Evolutionary conservation across 2,329 filamentous ascomycete species (phyloP), one percentile per base, ranked within the genome.

Genomic region (Ceratocystis huliohia): DNA sequence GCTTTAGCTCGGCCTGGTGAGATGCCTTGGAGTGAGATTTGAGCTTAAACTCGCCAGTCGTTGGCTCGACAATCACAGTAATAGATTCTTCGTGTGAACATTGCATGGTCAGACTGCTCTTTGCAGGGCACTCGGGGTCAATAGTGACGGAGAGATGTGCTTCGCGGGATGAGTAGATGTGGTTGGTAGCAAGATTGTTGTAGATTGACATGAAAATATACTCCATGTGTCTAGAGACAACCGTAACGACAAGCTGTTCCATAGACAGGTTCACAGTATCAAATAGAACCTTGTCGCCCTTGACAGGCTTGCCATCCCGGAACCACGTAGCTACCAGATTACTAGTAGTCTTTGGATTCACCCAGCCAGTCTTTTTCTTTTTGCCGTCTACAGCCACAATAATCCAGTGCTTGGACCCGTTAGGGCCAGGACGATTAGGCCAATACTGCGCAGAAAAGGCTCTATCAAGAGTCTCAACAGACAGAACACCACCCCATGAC

Each of bases 391-490:
- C 83, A 8, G 91, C 92, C 63, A 99, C 80, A 70, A 97, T 87
- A 61, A 99, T 80, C 93, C 94, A 99, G 74, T 86, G 96, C 78
- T 95, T 96, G 17, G 83, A 80, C 0, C 84, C 84, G 50, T 78
- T 78, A 37, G 75, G 73, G 3, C 72, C 70, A 22, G 72, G 69
- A 13, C 86, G 84, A 63, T 83, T 82, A 17, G 83, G 80, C 94
- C 94, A 99, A 76, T 99, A 99, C 72, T 96, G 92, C 44, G 99
- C 83, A 8, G 91, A 85, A 67, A 99, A 78, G 33, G 88, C 88
- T 68, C 94, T 84, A 73, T 94, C 89, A 46, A 96, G 80, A 33
- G 86, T 81, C 73, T 96, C 90, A 17, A 96, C 82, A 71, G 84
- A 85, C 59, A 97, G 75, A 44, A 87, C 86, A 66, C 89, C 87